phyloP scores from a whole-genome alignment of 1,284 basidiomycete species.

The Irpex sp. region DNA sequence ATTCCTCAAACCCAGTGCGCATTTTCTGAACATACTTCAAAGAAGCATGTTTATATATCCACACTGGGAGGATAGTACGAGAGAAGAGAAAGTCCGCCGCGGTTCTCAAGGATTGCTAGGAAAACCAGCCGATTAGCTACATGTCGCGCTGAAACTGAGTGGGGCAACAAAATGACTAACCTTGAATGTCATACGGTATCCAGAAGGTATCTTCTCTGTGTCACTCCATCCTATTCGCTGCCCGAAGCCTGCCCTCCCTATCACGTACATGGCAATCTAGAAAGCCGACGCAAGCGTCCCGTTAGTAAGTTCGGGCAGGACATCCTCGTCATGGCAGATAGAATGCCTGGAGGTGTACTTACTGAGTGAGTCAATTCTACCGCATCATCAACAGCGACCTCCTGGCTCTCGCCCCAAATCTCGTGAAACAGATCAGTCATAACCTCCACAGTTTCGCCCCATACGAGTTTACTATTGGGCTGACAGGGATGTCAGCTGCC shows the following conservation, averaged over 20 bases:
- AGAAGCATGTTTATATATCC: too few relatives aligned
- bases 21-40: too few relatives aligned
- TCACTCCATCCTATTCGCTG: constrained; percentile 14
- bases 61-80: too few relatives aligned
- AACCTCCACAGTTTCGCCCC: constrained; percentile 42
- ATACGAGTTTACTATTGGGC: constrained; percentile 51
- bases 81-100: too few relatives aligned
- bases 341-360: background rate
- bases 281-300: too few relatives aligned
- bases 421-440: constrained; percentile 30
- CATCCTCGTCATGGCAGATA: too few relatives aligned
- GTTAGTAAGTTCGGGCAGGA: too few relatives aligned
- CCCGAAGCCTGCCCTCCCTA: constrained; percentile 44
- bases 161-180: background rate
- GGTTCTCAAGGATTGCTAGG: too few relatives aligned
- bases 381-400: constrained; percentile 24
- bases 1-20: too few relatives aligned
- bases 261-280: constrained; percentile 50
- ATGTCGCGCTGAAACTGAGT: too few relatives aligned
- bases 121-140: too few relatives aligned
- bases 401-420: constrained; percentile 25
- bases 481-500: constrained; percentile 12
- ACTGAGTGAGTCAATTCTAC: constrained; percentile 41
- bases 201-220: constrained; percentile 12
- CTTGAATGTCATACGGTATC: constrained; percentile 18